Percentiles rank a stretch among this genome's conserved stretches.
These are phyloP conservation scores for Microascus cirrosus DNA, from an alignment of 2,329 filamentous ascomycete species.

Conservation along the genomic window DNA sequence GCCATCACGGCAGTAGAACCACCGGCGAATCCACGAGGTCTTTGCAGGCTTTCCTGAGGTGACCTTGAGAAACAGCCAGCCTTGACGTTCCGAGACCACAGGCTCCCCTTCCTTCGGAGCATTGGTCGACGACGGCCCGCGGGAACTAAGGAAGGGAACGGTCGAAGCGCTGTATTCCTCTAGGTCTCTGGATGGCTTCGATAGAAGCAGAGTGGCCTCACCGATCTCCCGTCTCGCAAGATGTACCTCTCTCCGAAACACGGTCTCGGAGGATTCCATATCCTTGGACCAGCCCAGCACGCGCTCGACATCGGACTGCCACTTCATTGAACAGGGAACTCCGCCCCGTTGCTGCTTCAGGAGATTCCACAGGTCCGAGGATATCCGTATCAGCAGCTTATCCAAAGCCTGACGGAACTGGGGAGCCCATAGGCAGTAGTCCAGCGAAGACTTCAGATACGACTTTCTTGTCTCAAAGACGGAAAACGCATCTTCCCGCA, in stretches of 20 bases:
- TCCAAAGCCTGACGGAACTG: slow-evolving; percentile 78
- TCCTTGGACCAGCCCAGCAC: slow-evolving; percentile 88
- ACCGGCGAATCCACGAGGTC: slow-evolving; percentile 80
- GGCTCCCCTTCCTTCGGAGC: slow-evolving; percentile 32
- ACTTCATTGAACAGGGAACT: slow-evolving; percentile 52
- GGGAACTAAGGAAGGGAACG: slow-evolving; percentile 72
- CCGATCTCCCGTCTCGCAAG: slow-evolving; percentile 72
- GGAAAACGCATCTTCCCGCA: slow-evolving; percentile 92
- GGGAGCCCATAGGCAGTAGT: slow-evolving; percentile 81
- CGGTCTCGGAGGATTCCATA: slow-evolving; percentile 79
- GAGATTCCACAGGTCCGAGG: slow-evolving; percentile 80
- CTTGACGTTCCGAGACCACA: slow-evolving; percentile 70
- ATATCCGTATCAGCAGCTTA: slow-evolving; percentile 73
- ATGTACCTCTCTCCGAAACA: slow-evolving; percentile 73
- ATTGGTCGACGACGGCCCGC: slow-evolving; percentile 54
- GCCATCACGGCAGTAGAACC: slow-evolving; percentile 93
- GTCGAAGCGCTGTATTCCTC: slow-evolving; percentile 89
- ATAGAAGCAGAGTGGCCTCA: slow-evolving; percentile 57
- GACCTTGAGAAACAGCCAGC: slow-evolving; percentile 80
- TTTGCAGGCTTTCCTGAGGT: slow-evolving; percentile 79
- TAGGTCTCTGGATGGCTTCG: slow-evolving; percentile 78
- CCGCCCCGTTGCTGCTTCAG: slow-evolving; percentile 63
- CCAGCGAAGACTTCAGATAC: slow-evolving; percentile 86
- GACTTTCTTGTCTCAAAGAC: slow-evolving; percentile 85
- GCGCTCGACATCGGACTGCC: slow-evolving; percentile 74